phyloP scores from a whole-genome alignment of 192 early-diverging fungal species.

The Backusella liffmaniae region DNA sequence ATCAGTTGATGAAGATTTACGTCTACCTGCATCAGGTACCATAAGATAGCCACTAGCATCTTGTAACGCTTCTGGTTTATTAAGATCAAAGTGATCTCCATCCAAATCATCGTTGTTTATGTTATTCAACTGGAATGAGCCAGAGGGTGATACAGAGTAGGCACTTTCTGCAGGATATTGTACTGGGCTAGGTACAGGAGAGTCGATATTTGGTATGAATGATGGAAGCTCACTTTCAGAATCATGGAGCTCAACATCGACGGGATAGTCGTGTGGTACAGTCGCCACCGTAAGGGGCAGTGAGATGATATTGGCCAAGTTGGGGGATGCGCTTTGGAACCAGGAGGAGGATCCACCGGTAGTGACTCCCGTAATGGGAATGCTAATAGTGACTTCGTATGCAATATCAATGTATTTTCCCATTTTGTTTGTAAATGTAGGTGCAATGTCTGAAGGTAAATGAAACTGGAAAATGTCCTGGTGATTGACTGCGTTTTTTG shows the following conservation, averaged over 20 bases:
- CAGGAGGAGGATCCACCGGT: not conserved
- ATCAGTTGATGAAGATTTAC: not conserved
- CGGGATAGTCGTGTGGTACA: slow-evolving; percentile 10
- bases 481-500: slow-evolving; percentile 16
- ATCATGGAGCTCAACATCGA: slow-evolving; percentile 17
- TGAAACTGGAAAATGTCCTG: slow-evolving; percentile 17
- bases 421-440: slow-evolving; percentile 21
- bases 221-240: slow-evolving; percentile 5
- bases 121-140: not conserved
- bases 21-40: slow-evolving; percentile 4
- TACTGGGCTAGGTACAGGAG: slow-evolving; percentile 17
- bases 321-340: not conserved
- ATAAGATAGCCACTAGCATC: slow-evolving; percentile 11
- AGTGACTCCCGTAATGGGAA: slow-evolving; percentile 8
- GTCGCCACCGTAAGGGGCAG: slow-evolving; percentile 20
- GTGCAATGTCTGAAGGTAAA: slow-evolving; percentile 21
- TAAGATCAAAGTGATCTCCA: not conserved
- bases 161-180: not conserved
- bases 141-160: slow-evolving; percentile 5
- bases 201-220: slow-evolving; percentile 17
- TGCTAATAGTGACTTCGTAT: slow-evolving; percentile 18
- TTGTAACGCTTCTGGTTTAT: not conserved
- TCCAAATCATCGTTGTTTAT: not conserved
- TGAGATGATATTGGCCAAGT: not conserved
- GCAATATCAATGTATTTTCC: slow-evolving; percentile 19